These are phyloP conservation scores for Tricholoma bakamatsutake DNA, from an alignment of 768 basidiomycete species.

Conservation along the genomic window DNA sequence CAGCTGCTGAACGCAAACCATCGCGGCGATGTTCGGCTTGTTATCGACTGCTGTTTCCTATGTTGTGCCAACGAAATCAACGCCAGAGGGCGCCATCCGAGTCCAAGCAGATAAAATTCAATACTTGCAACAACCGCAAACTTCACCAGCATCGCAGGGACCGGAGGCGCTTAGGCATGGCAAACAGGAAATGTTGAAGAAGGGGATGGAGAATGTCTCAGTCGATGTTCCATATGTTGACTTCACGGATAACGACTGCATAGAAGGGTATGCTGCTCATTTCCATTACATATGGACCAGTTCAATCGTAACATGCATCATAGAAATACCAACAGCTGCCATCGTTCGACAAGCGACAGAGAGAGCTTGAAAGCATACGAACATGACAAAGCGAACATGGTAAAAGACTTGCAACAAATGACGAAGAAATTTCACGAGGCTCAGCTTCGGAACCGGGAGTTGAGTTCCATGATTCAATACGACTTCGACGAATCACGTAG, in stretches of 20 bases:
- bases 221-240: not conserved
- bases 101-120: not conserved
- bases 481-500: not conserved
- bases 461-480: not conserved
- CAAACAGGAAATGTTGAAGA: not conserved
- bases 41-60: not conserved
- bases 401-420: not conserved
- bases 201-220: not conserved
- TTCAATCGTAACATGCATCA: not conserved
- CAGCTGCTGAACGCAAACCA: not conserved
- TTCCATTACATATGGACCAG: not conserved
- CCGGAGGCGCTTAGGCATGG: no score
- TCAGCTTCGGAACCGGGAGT: conserved; percentile 1
- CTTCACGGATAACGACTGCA: not conserved
- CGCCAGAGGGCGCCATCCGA: not conserved
- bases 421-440: not conserved
- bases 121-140: not conserved
- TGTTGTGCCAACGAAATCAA: not conserved
- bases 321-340: not conserved
- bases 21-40: no score
- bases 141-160: not conserved
- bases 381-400: conserved; percentile 8
- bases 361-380: not conserved
- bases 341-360: not conserved
- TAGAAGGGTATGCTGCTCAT: not conserved